A percentile compares a stretch with the other conserved stretches of the same genome.
Evolutionary conservation across 129 eudicot genomes (phyloP).

Genomic region (Scalesia atractyloides): DNA sequence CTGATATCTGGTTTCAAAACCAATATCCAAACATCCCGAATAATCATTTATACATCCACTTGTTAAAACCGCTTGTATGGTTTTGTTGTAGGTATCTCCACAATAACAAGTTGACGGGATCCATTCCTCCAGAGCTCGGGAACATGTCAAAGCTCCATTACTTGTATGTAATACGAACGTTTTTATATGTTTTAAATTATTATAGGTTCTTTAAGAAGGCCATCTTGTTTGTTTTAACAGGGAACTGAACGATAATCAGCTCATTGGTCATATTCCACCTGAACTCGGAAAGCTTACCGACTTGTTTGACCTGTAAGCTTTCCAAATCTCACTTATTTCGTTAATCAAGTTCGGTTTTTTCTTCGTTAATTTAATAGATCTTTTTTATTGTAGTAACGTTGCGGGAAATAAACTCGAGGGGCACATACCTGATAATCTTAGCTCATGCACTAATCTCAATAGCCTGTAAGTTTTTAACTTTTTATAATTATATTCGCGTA

Average conservation of each 20-base stretch:
- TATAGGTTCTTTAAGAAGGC: neutral
- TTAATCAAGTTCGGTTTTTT: neutral
- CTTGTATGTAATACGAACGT: conserved; percentile 45
- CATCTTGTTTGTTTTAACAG: conserved; percentile 34
- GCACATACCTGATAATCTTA: conserved; percentile 78
- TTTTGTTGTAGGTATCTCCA: conserved; percentile 77
- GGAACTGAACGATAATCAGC: conserved; percentile 86
- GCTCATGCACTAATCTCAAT: conserved; percentile 95
- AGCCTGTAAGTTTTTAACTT: conserved; percentile 69
- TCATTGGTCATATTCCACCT: conserved; percentile 76
- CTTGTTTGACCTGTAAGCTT: conserved; percentile 82
- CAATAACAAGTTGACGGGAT: conserved; percentile 80
- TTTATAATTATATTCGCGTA: neutral
- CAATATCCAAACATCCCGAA: neutral
- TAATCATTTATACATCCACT: neutral
- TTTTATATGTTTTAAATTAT: neutral
- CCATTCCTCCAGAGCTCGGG: conserved; percentile 95
- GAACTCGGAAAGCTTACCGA: conserved; percentile 95
- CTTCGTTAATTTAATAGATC: neutral
- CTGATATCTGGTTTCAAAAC: neutral
- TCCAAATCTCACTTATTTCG: conserved; percentile 12
- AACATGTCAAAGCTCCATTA: conserved; percentile 96
- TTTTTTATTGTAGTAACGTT: conserved; percentile 59
- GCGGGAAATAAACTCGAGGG: conserved; percentile 86
- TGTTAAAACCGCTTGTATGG: neutral